Conservation (phyloP, 306 rosid species). For the Malus sylvestris region DNA sequence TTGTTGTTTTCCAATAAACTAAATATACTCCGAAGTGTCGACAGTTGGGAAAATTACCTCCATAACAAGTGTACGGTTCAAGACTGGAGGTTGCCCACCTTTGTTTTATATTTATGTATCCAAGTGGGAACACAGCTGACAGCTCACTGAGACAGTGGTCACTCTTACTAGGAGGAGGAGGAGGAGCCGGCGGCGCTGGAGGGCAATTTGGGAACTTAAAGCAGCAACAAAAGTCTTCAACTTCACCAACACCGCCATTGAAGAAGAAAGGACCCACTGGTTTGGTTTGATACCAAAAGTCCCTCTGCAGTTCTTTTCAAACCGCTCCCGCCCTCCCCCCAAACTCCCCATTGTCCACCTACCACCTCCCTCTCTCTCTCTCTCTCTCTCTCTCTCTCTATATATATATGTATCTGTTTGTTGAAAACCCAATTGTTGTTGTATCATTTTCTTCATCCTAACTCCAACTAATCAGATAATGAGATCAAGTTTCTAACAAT, state of each 20-base stretch:
- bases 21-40: background rate
- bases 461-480: conserved; percentile 21
- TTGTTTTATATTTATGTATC: background rate
- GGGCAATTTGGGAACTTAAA: conserved; percentile 10
- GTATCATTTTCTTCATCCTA: conserved; percentile 37
- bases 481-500: background rate
- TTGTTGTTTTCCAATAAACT: background rate
- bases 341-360: conserved; percentile 10
- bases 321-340: conserved; percentile 13
- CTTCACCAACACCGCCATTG: too few relatives aligned
- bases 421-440: conserved; percentile 21
- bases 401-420: background rate
- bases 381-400: background rate
- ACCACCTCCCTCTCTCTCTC: conserved; percentile 7
- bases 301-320: conserved; percentile 16
- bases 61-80: conserved; percentile 17
- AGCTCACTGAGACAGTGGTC: background rate
- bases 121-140: background rate
- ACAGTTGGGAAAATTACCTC: conserved; percentile 14
- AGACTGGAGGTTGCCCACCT: too few relatives aligned
- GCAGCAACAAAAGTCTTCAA: background rate
- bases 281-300: background rate
- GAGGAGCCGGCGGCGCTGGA: background rate
- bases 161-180: background rate
- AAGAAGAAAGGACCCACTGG: background rate